Conservation (phyloP, 192 early-diverging fungal species). For the Phycomyces blakesleeanus region DNA sequence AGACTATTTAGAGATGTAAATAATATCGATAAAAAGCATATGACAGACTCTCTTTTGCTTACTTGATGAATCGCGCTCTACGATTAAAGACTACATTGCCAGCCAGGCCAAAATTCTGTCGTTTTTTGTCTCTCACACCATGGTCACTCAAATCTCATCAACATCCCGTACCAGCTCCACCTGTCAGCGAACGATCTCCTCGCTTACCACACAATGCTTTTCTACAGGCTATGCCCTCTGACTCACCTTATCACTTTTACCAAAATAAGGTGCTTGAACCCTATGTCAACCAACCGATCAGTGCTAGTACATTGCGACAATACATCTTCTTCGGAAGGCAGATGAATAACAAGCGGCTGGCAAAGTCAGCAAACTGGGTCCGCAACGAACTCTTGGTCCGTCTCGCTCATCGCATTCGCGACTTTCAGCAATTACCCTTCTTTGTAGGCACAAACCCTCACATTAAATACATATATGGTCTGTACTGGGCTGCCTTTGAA, state of each 20-base stretch:
- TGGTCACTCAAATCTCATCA: no score
- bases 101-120: no score
- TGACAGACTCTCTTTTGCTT: no score
- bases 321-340: slow-evolving; percentile 87
- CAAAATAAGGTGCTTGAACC: slow-evolving; percentile 85
- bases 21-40: no score
- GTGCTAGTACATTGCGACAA: slow-evolving; percentile 85
- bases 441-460: slow-evolving; percentile 92
- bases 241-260: slow-evolving; percentile 76
- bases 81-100: no score
- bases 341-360: slow-evolving; percentile 76
- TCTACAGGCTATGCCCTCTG: slow-evolving; percentile 11
- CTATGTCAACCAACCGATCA: slow-evolving; percentile 73
- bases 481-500: slow-evolving; percentile 96
- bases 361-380: slow-evolving; percentile 88
- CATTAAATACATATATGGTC: slow-evolving; percentile 75
- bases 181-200: no score
- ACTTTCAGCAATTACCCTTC: slow-evolving; percentile 91
- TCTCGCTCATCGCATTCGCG: slow-evolving; percentile 87
- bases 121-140: no score
- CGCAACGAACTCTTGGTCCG: slow-evolving; percentile 84
- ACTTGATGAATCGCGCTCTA: no score
- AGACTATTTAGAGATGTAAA: no score
- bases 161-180: no score
- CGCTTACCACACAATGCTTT: neutral